Conservation (phyloP, 2,329 filamentous ascomycete species). For the Cladosporium sp. region DNA sequence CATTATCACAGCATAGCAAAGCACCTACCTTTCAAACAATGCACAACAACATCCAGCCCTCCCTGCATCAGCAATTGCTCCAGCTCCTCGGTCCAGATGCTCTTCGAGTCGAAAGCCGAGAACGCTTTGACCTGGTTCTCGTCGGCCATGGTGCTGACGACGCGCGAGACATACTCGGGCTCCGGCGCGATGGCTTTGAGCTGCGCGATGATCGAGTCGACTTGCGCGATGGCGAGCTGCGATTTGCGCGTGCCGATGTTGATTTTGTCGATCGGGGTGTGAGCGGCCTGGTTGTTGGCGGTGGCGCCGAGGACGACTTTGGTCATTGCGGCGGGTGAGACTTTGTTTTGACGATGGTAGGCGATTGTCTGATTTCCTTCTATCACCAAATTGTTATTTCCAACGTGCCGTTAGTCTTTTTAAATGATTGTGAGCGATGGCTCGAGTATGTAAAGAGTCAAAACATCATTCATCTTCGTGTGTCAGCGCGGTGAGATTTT, state of each 20-base stretch:
- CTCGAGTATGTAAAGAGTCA: no score
- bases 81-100: conserved; percentile 88
- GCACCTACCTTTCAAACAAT: conserved; percentile 72
- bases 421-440: neutral
- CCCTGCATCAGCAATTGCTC: conserved; percentile 69
- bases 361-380: no score
- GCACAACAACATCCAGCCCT: conserved; percentile 76
- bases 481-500: neutral
- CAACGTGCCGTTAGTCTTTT: no score
- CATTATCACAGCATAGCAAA: neutral
- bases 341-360: neutral
- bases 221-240: conserved; percentile 76
- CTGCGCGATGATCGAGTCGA: conserved; percentile 66
- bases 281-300: neutral
- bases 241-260: conserved; percentile 80
- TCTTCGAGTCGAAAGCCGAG: conserved; percentile 82
- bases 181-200: conserved; percentile 66
- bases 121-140: conserved; percentile 83
- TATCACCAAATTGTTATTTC: no score
- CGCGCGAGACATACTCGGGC: conserved; percentile 68
- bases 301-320: neutral
- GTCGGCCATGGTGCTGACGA: conserved; percentile 78
- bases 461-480: no score
- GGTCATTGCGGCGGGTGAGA: neutral
- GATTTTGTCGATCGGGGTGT: neutral